Evolutionary conservation across 169 alveolate genomes (phyloP).

Genomic region (Perkinsus chesapeaki): DNA sequence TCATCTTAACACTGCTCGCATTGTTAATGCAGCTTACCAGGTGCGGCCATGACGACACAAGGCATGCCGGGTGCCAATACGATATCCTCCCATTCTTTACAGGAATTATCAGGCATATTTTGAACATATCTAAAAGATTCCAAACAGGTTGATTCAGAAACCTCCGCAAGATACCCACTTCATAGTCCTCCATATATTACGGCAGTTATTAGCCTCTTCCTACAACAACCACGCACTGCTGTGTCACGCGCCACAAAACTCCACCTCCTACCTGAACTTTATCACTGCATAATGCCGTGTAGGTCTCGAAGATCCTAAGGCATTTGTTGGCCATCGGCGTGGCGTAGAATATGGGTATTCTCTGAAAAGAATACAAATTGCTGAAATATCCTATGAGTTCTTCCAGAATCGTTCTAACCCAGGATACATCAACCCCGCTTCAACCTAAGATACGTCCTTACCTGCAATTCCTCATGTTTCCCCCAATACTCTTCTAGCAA

Average conservation of each 20-base stretch:
- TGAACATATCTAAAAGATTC: slow-evolving; percentile 32
- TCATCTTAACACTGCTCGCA: too few species aligned
- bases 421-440: too few species aligned
- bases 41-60: slow-evolving; percentile 96
- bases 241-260: too few species aligned
- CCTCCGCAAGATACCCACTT: slow-evolving; percentile 6
- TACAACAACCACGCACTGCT: slow-evolving; percentile 32
- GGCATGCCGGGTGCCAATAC: slow-evolving; percentile 59
- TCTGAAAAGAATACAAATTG: neutral
- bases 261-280: slow-evolving; percentile 67
- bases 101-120: slow-evolving; percentile 19
- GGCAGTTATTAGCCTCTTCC: neutral
- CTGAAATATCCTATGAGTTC: neutral
- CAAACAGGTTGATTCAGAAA: slow-evolving; percentile 8
- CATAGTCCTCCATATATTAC: slow-evolving; percentile 13
- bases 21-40: too few species aligned
- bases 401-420: too few species aligned
- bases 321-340: slow-evolving; percentile 90
- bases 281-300: slow-evolving; percentile 89
- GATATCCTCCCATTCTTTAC: slow-evolving; percentile 28
- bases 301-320: slow-evolving; percentile 86
- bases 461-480: slow-evolving; percentile 68
- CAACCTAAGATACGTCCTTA: neutral
- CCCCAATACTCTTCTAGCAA: slow-evolving; percentile 94
- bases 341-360: slow-evolving; percentile 87